Base-by-base conservation (phyloP, 352 stramenopile species). In the Phytophthora foliorum region DNA sequence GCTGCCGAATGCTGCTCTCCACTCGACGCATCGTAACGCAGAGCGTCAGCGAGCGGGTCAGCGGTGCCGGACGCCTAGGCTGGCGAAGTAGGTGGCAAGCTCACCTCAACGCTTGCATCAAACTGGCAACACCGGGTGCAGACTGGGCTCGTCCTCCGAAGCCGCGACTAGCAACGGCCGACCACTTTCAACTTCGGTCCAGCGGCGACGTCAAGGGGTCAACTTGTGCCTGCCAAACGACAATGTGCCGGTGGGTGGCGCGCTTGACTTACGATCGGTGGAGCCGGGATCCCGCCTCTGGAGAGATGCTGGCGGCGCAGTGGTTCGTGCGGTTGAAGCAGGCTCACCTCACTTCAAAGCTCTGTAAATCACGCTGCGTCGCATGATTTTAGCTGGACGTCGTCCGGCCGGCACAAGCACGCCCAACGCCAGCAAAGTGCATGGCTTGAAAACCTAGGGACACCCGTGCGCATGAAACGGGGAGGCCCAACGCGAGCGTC, bases 121-220 rank as follows among this genome's bases (percentile, higher is more conserved):
- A 38, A 62, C 34, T 3, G 29, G 29, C 29, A 32, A 32, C 29
- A 32, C 29, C 29, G 29, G 7, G 29, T 32, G 29, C 29, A 32
- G 7, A 32, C 29, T 32, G 29, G 29, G 29, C 29, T 32, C 29
- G 29, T 32, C n/a, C n/a, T n/a, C n/a, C n/a, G n/a, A n/a, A n/a
- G n/a, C 6, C 29, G 4, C 29, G 5, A 10, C 29, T 7, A 32
- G 7, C 29, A 32, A n/a, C n/a, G 36, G 17, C 24, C 50, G 31
- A 21, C 39, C 29, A 51, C 46, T 32, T 44, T 66, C 63, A 67
- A 58, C 63, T 69, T 72, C 57, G 22, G 64, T 63, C 29, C 57
- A 72, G 59, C 19, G n/a, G 7, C 10, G 25, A 29, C 27, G 31
- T 42, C 52, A 69, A 22, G 50, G 65, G 65, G 46, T 72, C 63